Base-by-base conservation (phyloP, 2,329 filamentous ascomycete genomes). In the Herpomyces periplanetae region DNA sequence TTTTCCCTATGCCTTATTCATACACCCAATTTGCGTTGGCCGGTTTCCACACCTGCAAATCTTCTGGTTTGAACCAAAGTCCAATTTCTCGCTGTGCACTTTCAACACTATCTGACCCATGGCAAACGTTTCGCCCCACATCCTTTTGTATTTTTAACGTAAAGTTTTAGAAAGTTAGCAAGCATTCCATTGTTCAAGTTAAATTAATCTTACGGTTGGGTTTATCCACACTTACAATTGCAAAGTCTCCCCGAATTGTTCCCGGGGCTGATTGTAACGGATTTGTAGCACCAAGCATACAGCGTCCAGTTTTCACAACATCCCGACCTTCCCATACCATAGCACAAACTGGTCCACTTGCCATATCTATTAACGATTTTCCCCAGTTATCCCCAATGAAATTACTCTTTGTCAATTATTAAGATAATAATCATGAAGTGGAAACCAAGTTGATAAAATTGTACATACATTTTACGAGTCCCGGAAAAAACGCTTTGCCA, bases 241-340 rank as follows among this genome's bases (percentile, higher is more conserved):
- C 64, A 43, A 43, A 71, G 52, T 75, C 64, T 45, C 71, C 75
- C 50, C 80, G 75, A 57, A 96, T 96, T 51, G 80, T 96, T 42
- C 80, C 80, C 28, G 80, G 80, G 36, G 62, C 58, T 23, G 75
- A 91, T 40, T 62, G 66, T 30, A 80, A 56, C 37, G 80, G 80
- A 65, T 96, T 91, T 57, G 80, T 96, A 48, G 80, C 80, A 48
- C 80, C 80, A 44, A 96, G 71, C 43, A 96, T 61, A 44, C 49
- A 59, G 41, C 80, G 75, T 46, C 80, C 80, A 33, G 73, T 88
- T 66, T 91, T 91, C 57, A 88, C 73, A 45, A 62, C 80, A 39
- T 96, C 73, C 56, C 65, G 66, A 41, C 80, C 80, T 49, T 96
- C 73, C 80, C 80, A 96, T 47, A 96, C 64, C 75, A 91, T 96